Conservation (phyloP, 2,329 filamentous ascomycete genomes). For the Cadophora sp. region DNA sequence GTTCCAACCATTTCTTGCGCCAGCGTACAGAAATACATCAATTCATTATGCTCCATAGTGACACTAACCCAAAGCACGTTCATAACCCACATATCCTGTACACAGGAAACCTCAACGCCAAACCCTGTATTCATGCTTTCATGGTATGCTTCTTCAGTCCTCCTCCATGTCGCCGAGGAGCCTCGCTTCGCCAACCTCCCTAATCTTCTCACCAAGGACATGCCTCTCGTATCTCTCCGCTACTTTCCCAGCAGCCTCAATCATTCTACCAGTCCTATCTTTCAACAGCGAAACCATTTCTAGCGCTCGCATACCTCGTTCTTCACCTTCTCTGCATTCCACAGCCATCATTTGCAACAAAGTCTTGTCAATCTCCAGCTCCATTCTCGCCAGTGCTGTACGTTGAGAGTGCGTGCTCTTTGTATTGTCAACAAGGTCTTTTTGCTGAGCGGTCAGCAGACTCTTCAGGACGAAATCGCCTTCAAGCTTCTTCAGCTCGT, state of each 20-base stretch:
- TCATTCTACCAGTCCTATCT: constrained; percentile 85
- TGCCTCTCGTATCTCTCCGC: constrained; percentile 83
- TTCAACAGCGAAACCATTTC: constrained; percentile 89
- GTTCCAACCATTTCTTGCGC: not conserved
- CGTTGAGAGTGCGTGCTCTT: constrained; percentile 70
- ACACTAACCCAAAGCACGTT: not conserved
- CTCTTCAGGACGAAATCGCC: constrained; percentile 81
- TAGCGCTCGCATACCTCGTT: constrained; percentile 91
- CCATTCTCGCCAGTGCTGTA: constrained; percentile 69
- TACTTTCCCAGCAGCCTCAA: constrained; percentile 89
- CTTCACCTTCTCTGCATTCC: constrained; percentile 92
- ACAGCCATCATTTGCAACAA: constrained; percentile 86
- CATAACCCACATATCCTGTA: not conserved
- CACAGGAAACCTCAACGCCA: not conserved
- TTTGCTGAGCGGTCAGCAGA: constrained; percentile 74
- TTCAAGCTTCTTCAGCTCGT: constrained; percentile 71
- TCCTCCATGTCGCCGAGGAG: constrained; percentile 41
- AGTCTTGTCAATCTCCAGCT: constrained; percentile 88
- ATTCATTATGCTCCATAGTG: constrained; percentile 2
- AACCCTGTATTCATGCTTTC: not conserved
- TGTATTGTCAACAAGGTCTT: constrained; percentile 75
- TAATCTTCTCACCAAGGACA: constrained; percentile 89
- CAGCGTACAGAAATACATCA: not conserved
- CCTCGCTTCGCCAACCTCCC: constrained; percentile 74
- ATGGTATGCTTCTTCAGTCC: constrained; percentile 31